phyloP scores from a whole-genome alignment of 768 basidiomycete genomes.

The Mycena leptocephala region DNA sequence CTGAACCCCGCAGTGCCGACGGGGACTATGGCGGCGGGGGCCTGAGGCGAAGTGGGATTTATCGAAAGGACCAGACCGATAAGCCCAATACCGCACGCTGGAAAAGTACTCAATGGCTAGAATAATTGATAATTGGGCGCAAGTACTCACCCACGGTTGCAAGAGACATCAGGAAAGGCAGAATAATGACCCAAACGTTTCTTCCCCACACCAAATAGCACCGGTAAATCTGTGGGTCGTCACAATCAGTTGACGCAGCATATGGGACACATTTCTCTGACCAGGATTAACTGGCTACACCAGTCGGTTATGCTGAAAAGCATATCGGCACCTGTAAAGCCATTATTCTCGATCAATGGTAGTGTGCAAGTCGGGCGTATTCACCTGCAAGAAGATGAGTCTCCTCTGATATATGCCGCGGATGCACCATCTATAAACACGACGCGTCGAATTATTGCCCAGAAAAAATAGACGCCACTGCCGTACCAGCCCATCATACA shows the following conservation, averaged over 20 bases:
- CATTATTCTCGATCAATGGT: not conserved
- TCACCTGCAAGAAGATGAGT: constrained; percentile 21
- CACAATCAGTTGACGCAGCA: not conserved
- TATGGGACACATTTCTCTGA: not conserved
- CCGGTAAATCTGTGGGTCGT: constrained; percentile 46
- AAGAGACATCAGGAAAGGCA: constrained; percentile 53
- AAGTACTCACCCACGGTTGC: constrained; percentile 51
- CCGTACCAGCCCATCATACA: constrained; percentile 16
- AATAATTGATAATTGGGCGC: not conserved
- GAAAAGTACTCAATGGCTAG: not conserved
- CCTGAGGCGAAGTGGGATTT: constrained; percentile 48
- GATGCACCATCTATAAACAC: constrained; percentile 14
- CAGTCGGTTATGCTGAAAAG: constrained; percentile 26
- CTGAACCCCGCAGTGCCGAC: constrained; percentile 53
- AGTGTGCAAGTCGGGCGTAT: not conserved
- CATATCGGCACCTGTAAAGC: constrained; percentile 17
- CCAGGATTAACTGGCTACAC: constrained; percentile 25
- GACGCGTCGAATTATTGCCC: not conserved
- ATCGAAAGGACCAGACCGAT: constrained; percentile 46
- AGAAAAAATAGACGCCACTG: not conserved
- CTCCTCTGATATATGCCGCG: constrained; percentile 14
- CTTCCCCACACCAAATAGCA: constrained; percentile 59
- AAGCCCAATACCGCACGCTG: constrained; percentile 50
- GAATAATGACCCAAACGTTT: constrained; percentile 49
- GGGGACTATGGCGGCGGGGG: constrained; percentile 53